phyloP scores from a whole-genome alignment of 163 green algal genomes.

The Coccomyxa subellipsoidea region DNA sequence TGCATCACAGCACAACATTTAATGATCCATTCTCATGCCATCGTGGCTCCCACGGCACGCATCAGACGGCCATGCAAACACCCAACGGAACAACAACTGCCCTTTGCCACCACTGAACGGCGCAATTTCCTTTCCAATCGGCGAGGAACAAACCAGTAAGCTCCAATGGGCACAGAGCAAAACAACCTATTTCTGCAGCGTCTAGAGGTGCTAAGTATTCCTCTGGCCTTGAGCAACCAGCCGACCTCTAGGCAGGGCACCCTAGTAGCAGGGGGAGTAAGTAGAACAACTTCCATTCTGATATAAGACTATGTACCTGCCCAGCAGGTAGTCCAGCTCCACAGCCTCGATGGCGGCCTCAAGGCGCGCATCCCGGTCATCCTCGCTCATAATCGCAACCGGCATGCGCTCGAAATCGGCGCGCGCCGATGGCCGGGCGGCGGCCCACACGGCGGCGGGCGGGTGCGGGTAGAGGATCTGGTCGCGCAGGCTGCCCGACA shows the following conservation, averaged over 20 bases:
- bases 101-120: neutral
- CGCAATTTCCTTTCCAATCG: too few species aligned
- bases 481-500: slow-evolving; percentile 79
- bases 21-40: too few species aligned
- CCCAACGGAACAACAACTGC: slow-evolving; percentile 35
- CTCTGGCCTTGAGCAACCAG: too few species aligned
- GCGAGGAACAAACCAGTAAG: too few species aligned
- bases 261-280: too few species aligned
- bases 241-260: too few species aligned
- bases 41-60: too few species aligned
- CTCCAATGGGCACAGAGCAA: too few species aligned
- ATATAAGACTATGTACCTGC: slow-evolving; percentile 16
- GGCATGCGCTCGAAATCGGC: slow-evolving; percentile 12
- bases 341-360: slow-evolving; percentile 69
- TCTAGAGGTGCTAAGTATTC: too few species aligned
- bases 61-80: too few species aligned
- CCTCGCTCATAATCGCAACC: slow-evolving; percentile 6
- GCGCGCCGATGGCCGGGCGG: slow-evolving; percentile 14
- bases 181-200: too few species aligned
- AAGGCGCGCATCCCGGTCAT: slow-evolving; percentile 46
- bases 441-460: slow-evolving; percentile 53
- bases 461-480: slow-evolving; percentile 92
- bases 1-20: neutral
- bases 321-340: slow-evolving; percentile 83
- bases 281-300: too few species aligned